Base-by-base conservation (phyloP, 1,139 yeast species). In the Yamadazyma oceani region DNA sequence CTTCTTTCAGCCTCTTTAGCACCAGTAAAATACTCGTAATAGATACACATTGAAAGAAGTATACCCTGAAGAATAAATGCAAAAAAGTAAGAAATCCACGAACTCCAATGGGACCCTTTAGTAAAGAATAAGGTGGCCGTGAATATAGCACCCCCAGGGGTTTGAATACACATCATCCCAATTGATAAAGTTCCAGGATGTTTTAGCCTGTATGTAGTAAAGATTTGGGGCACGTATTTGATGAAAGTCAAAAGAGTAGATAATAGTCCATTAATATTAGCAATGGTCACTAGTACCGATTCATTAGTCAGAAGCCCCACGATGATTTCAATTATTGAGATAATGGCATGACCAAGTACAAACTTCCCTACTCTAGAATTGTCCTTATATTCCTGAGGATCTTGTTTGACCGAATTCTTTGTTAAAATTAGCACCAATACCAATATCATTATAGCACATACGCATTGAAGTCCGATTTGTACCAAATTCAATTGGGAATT, bases 131-230 rank as follows among this genome's bases (percentile, higher is more conserved):
- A 64, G 2, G 87, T 80, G 12, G 79, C 72, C 0, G 94, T 77
- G 82, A 92, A 87, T 2, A 85, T 45, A 49, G 77, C 83, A 17
- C 96, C 95, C 11, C 96, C 96, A 0, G 96, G 96, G 13, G 95
- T 86, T 57, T 88, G 96, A 45, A 88, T 75, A 38, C 82, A 66
- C 92, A 88, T 85, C 88, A 85, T 86, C 5, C 83, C 78, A 16
- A 85, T 69, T 0, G 95, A 85, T 26, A 88, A 68, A 0, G 90
- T 82, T 2, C 96, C 96, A 0, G 94, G 83, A 49, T 82, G 90
- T 51, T 83, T 82, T 41, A 86, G 69, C 2, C 51, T 56, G 53
- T 71, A 82, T 0, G 96, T 87, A 23, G 92, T 85, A 48, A 67
- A 61, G 10, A 88, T 73, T 58, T 88, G 96, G 0, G 96, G 96